These are phyloP conservation scores for Lyophyllum semitale DNA, from an alignment of 768 basidiomycete species.

Conservation along the genomic window DNA sequence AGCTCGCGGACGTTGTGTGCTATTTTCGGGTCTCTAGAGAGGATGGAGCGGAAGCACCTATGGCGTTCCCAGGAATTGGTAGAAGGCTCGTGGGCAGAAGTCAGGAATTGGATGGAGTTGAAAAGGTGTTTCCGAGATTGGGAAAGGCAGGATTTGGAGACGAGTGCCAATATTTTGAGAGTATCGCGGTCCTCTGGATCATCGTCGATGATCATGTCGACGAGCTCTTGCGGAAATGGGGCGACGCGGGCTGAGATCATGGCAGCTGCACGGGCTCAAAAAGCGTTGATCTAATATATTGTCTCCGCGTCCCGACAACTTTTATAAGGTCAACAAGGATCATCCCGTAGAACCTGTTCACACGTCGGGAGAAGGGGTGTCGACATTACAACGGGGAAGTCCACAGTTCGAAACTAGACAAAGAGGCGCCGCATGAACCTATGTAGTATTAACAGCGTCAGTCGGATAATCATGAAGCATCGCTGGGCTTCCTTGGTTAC, in stretches of 20 bases:
- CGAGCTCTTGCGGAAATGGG: constrained; percentile 9
- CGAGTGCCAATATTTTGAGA: background rate
- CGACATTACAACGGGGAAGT: no score
- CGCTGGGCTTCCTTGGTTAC: no score
- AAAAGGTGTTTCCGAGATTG: constrained; percentile 7
- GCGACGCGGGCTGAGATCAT: background rate
- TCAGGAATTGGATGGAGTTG: constrained; percentile 4
- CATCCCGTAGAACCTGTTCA: no score
- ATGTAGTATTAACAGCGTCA: no score
- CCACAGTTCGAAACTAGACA: no score
- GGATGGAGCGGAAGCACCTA: background rate
- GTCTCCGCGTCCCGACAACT: background rate
- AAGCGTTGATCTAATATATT: background rate
- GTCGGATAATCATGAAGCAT: no score
- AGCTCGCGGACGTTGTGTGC: constrained; percentile 1
- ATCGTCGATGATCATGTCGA: constrained; percentile 10
- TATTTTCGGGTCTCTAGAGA: background rate
- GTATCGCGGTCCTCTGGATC: background rate
- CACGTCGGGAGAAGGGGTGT: no score
- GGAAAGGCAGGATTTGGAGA: constrained; percentile 1
- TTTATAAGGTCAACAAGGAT: no score
- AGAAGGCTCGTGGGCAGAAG: background rate
- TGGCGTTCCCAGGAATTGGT: background rate
- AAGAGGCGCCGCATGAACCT: no score
- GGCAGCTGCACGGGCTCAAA: background rate